phyloP scores from a whole-genome alignment of 1,284 basidiomycete species.

The Sanghuangporus weigelae region DNA sequence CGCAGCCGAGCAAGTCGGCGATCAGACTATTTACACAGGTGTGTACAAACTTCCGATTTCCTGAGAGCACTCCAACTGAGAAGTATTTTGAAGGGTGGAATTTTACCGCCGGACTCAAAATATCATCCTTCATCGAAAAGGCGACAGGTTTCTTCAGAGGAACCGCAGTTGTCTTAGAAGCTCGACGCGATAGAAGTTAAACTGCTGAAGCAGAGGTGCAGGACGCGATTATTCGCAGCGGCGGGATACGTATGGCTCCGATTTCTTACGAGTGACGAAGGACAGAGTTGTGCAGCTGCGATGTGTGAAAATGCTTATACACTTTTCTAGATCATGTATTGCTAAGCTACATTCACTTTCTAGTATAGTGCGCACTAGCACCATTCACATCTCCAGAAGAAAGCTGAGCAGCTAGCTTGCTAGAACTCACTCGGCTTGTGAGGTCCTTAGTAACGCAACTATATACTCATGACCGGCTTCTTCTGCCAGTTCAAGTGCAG shows the following conservation, averaged over 20 bases:
- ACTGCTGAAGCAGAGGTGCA: no score
- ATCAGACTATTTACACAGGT: conserved; percentile 79
- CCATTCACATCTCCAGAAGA: no score
- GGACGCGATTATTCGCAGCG: no score
- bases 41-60: conserved; percentile 29
- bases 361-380: no score
- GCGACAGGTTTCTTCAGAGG: background rate
- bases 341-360: no score
- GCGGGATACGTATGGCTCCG: no score
- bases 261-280: no score
- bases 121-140: conserved; percentile 33
- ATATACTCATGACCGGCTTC: conserved; percentile 64
- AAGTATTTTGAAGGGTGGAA: conserved; percentile 34
- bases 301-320: no score
- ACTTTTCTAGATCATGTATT: no score
- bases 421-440: conserved; percentile 1
- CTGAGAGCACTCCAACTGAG: background rate
- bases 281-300: no score
- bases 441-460: conserved; percentile 39
- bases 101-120: conserved; percentile 45
- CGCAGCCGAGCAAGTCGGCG: conserved; percentile 76
- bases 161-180: background rate
- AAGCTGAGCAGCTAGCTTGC: background rate
- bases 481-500: conserved; percentile 59
- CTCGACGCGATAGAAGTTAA: background rate